Evolutionary conservation across 768 basidiomycete species (phyloP), one percentile per base, ranked within the genome.

Genomic region (Podaxis sp.): DNA sequence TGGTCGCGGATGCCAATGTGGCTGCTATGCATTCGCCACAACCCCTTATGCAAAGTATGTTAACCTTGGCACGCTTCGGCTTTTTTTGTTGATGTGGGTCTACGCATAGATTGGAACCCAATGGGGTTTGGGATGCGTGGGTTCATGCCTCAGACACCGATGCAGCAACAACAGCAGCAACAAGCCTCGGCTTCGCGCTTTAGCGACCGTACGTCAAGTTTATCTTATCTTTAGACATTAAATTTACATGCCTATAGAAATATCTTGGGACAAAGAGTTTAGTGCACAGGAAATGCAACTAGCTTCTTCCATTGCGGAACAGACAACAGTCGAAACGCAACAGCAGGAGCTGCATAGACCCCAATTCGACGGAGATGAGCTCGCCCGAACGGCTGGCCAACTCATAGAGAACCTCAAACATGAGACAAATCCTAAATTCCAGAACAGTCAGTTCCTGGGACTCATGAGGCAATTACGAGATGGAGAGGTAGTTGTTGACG

Each of bases 391-490:
- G 7, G 95, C 95, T 11, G 92, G 86, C 8, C 76, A 87, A 48
- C 82, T 96, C 42, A 77, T 96, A 59, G 85, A 92, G 46, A 82
- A 88, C n/a, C 84, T 96, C 52, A 80, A 84, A 69, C 75, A 88
- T 63, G 91, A 92, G 59, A 80, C 83, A 69, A 94, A 92, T 70
- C 85, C 88, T 39, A 97, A 96, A 72, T 95, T 97, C 69, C 82
- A 86, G 74, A 84, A 93, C 36, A 94, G 92, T 73, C 81, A 84
- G 63, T 97, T 97, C 72, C 79, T 97, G 80, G 82, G 82, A 22
- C 80, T 97, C 28, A 96, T 97, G 95, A 84, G 83, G 57, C 87
- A 92, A 72, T 75, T 97, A 60, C 80, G 92, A 42, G 95, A 95
- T 73, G 84, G 87, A 7, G 84, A 90, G 69, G 80, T 93, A 44